Base-by-base conservation (phyloP, 2,329 filamentous ascomycete genomes). In the Curvularia sp. region DNA sequence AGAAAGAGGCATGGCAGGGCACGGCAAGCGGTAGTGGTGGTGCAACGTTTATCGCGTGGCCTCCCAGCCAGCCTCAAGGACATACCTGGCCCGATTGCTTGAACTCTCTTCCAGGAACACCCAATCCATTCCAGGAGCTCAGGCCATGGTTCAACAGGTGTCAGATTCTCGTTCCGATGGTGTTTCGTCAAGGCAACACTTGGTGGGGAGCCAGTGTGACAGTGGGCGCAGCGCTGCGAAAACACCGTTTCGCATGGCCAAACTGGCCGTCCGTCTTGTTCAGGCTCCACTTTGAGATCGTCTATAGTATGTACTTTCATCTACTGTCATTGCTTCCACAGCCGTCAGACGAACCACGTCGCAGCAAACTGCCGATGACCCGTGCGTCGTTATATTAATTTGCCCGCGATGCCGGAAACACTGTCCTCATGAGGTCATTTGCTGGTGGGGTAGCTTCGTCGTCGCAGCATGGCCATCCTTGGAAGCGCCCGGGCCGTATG, bases 41-140 rank as follows among this genome's bases (percentile, higher is more conserved):
- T 44, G 24, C 12, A 26, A 28, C 39, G 33, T 31, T 24, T 24
- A 49, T 18, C 20, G 53, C 47, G 30, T 43, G 39, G 12, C 35
- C 22, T 43, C 9, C 6, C 30, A 8, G 28, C 41, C 39, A 57
- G 44, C 28, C 5, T 35, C 44, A 30, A 18, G 33, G 49, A 39
- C 35, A 53, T 49, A 44, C 52, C 33, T 35, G 33, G 33, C 33
- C 33, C 33, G 33, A n/a, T n/a, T 35, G 15, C 33, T 35, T 3
- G 4, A 35, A n/a, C 33, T 35, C 33, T 35, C 33, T 38, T 38
- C 35, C 1, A n/a, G 15, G 35, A 38, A 38, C 35, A 49, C 35
- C 46, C 53, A 58, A 58, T 60, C 60, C 39, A 62, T 62, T 64
- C 51, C 52, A 62, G 61, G 58, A 64, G 53, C 49, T 53, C 50